A percentile compares a stretch with the other conserved stretches of the same genome.
phyloP scores from a whole-genome alignment of 495 filamentous ascomycete genomes.

The Podospora fimiseda region DNA sequence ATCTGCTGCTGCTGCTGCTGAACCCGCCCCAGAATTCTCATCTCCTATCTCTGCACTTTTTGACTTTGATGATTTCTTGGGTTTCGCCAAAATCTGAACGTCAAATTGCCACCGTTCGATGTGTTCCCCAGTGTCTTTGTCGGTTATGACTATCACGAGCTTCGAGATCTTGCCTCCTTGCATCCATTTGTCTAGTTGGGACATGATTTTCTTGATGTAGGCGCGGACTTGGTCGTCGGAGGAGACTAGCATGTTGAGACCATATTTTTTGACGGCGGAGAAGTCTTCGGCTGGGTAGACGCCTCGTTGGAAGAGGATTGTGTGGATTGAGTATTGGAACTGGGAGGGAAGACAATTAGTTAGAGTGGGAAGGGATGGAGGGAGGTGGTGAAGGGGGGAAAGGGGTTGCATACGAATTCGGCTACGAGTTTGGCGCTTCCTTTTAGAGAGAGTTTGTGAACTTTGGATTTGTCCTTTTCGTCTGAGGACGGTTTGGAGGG shows the following conservation, averaged over 20 bases:
- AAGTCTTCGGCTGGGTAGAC: constrained; percentile 99
- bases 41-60: constrained; percentile 48
- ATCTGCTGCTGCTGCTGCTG: constrained; percentile 30
- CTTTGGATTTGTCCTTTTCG: constrained; percentile 81
- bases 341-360: neutral
- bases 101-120: constrained; percentile 98
- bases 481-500: constrained; percentile 1
- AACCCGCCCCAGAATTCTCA: constrained; percentile 21
- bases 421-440: constrained; percentile 88
- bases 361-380: neutral
- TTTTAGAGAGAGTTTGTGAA: constrained; percentile 90
- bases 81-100: constrained; percentile 68
- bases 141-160: constrained; percentile 90
- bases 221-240: constrained; percentile 97
- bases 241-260: constrained; percentile 95
- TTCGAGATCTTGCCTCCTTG: constrained; percentile 91
- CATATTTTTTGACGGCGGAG: constrained; percentile 97
- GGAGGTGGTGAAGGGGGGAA: neutral
- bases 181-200: constrained; percentile 94
- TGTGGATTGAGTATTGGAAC: constrained; percentile 4
- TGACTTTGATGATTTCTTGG: constrained; percentile 33
- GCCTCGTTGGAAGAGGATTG: constrained; percentile 75
- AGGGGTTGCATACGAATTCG: constrained; percentile 69
- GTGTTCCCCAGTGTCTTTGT: constrained; percentile 93
- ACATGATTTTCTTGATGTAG: constrained; percentile 98